phyloP scores from a whole-genome alignment of 352 stramenopile species.

The Phytophthora sansomeana region DNA sequence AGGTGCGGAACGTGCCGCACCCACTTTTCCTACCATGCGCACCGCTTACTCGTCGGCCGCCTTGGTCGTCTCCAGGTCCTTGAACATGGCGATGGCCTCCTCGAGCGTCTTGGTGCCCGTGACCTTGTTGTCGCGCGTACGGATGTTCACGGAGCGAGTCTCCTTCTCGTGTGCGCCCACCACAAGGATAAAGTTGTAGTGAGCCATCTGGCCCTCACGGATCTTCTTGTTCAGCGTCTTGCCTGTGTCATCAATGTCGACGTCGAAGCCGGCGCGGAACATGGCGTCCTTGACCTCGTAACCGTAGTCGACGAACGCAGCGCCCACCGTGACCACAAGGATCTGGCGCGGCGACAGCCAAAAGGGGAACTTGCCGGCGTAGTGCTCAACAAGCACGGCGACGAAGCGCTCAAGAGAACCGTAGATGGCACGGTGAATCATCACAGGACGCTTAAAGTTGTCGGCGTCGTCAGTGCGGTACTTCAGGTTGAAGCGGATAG shows the following conservation, averaged over 20 bases:
- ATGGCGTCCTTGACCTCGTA: slow-evolving; percentile 91
- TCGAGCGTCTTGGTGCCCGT: slow-evolving; percentile 94
- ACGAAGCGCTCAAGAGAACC: slow-evolving; percentile 98
- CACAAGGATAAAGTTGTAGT: slow-evolving; percentile 99
- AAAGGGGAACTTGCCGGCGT: slow-evolving; percentile 98
- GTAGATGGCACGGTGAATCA: slow-evolving; percentile 98
- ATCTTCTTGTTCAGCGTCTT: slow-evolving; percentile 99
- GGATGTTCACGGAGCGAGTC: slow-evolving; percentile 93
- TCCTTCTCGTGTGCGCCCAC: slow-evolving; percentile 94
- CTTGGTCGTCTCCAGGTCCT: slow-evolving; percentile 82
- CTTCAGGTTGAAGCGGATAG: slow-evolving; percentile 98
- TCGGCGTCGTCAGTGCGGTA: slow-evolving; percentile 86
- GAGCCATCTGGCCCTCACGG: slow-evolving; percentile 94
- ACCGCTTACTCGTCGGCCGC: slow-evolving; percentile 63
- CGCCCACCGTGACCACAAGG: slow-evolving; percentile 96
- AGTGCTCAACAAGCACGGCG: slow-evolving; percentile 98
- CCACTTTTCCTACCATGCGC: slow-evolving; percentile 9
- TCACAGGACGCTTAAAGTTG: slow-evolving; percentile 94
- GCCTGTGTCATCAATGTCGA: slow-evolving; percentile 95
- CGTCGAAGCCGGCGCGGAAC: slow-evolving; percentile 96
- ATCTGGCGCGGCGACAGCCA: slow-evolving; percentile 97
- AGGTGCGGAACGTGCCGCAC: neutral
- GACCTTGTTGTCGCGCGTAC: slow-evolving; percentile 94
- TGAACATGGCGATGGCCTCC: slow-evolving; percentile 95
- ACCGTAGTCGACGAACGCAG: slow-evolving; percentile 95